phyloP scores from a whole-genome alignment of 2,329 filamentous ascomycete species.

The Phaeosphaeria sp. region DNA sequence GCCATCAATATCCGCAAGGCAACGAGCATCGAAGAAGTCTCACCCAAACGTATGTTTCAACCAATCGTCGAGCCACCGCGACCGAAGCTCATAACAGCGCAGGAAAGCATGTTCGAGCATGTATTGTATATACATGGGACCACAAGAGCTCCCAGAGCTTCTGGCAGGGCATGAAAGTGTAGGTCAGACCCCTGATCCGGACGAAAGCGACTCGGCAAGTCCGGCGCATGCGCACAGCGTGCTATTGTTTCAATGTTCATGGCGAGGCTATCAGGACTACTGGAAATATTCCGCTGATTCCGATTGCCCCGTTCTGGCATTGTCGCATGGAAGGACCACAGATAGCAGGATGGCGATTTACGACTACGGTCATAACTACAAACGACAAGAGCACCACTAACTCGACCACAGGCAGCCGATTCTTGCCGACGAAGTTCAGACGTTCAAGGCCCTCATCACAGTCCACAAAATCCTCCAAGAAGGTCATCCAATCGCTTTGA shows the following conservation, averaged over 20 bases:
- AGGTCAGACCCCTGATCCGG: conserved; percentile 47
- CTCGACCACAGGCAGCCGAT: conserved; percentile 79
- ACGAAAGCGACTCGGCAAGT: neutral
- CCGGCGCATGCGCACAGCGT: conserved; percentile 1
- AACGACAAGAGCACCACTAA: conserved; percentile 17
- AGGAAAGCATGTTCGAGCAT: conserved; percentile 95
- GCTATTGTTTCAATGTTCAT: neutral
- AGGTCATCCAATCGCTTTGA: conserved; percentile 85
- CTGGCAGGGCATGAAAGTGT: conserved; percentile 99
- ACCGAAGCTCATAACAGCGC: conserved; percentile 39
- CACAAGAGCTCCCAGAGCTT: conserved; percentile 89
- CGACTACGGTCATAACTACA: neutral
- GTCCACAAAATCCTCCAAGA: conserved; percentile 98
- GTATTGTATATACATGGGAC: conserved; percentile 99
- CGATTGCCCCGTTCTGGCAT: neutral
- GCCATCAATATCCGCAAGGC: conserved; percentile 73
- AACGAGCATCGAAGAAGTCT: conserved; percentile 71
- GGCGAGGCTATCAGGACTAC: neutral
- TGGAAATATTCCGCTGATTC: neutral
- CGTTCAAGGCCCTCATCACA: conserved; percentile 97
- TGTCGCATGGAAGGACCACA: neutral
- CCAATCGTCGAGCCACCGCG: conserved; percentile 4
- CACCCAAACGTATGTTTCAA: conserved; percentile 65
- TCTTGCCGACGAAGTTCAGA: conserved; percentile 96
- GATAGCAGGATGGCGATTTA: neutral